A percentile compares a stretch with the other conserved stretches of the same genome.
Evolutionary conservation across 257 asterid genomes (phyloP).

Genomic region (Solanum chiquidenum): DNA sequence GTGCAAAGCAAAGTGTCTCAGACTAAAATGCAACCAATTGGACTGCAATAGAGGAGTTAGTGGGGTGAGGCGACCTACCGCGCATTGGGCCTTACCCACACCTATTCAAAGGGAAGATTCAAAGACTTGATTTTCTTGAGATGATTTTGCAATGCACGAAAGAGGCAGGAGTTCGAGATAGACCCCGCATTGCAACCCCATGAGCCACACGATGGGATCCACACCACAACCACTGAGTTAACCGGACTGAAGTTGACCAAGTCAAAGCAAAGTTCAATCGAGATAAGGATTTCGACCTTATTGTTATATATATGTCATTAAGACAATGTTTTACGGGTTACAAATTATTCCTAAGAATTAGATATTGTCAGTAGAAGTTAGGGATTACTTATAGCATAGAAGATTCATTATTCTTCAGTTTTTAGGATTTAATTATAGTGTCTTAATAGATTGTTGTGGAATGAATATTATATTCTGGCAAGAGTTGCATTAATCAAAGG

Average conservation of each 20-base stretch:
- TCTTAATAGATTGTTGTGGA: neutral
- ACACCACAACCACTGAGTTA: neutral
- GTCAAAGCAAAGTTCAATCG: neutral
- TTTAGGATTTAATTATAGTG: neutral
- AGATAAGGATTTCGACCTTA: neutral
- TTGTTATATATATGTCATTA: neutral
- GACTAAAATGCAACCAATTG: neutral
- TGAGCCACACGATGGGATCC: neutral
- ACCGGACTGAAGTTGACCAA: neutral
- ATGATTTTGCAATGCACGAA: neutral
- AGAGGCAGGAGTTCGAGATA: neutral
- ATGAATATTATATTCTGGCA: neutral
- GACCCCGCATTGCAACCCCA: neutral
- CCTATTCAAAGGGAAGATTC: neutral
- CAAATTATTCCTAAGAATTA: neutral
- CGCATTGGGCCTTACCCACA: neutral
- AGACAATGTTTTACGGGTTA: neutral
- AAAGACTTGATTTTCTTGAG: neutral
- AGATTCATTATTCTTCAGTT: neutral
- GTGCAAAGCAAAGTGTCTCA: neutral
- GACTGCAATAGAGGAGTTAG: neutral
- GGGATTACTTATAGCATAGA: neutral
- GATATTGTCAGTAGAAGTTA: neutral
- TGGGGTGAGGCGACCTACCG: neutral
- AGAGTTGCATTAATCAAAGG: neutral